A percentile compares a stretch with the other conserved stretches of the same genome.
Conservation (phyloP, 164 flowering plant genomes). For the Aristolochia contorta region DNA sequence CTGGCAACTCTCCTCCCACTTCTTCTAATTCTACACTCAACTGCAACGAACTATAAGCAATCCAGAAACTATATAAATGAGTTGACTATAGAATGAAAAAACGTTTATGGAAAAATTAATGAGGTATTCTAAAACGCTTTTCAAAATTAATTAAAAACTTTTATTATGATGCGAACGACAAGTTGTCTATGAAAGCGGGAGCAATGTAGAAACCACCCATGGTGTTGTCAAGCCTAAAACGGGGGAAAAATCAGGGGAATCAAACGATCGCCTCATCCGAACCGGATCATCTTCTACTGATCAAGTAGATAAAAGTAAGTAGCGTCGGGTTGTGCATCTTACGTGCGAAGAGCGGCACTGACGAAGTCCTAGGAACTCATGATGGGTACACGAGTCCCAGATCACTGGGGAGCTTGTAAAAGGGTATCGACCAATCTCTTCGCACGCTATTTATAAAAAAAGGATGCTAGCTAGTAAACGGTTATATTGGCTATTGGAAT, state of each 20-base stretch:
- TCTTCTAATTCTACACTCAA: no score
- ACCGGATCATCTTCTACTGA: neutral
- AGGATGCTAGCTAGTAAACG: no score
- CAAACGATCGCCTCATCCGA: neutral
- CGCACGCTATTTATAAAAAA: no score
- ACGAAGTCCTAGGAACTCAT: constrained; percentile 47
- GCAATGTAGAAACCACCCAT: constrained; percentile 52
- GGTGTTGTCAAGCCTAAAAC: constrained; percentile 35
- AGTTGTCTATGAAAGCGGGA: constrained; percentile 64
- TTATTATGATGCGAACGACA: constrained; percentile 46
- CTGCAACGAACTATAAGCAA: no score
- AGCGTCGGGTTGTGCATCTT: constrained; percentile 15
- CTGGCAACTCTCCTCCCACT: no score
- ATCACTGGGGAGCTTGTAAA: constrained; percentile 43
- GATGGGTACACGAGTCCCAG: constrained; percentile 45
- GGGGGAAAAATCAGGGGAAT: neutral
- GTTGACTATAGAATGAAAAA: no score
- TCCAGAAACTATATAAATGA: no score
- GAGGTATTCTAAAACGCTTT: no score
- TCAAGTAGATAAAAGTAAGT: no score
- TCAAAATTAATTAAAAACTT: no score
- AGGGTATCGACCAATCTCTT: constrained; percentile 51
- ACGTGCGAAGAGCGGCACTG: constrained; percentile 42
- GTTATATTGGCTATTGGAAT: no score
- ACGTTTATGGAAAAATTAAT: no score